Evolutionary conservation across 495 filamentous ascomycete genomes (phyloP).

Genomic region (Podospora conica): DNA sequence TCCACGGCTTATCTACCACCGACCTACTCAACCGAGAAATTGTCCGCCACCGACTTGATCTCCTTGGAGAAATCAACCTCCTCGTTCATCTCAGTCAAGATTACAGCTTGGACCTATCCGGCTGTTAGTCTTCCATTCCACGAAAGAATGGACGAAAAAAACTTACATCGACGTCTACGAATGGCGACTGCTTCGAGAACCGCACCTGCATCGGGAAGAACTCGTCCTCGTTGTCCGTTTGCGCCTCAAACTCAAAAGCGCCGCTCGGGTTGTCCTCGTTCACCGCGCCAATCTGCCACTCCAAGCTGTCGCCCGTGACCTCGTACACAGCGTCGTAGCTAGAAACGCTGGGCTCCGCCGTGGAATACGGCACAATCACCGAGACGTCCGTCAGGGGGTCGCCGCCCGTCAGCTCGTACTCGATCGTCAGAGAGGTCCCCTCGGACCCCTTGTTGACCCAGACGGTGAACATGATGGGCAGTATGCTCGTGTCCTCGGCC

Average conservation of each 20-base stretch:
- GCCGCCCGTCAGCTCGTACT: constrained; percentile 82
- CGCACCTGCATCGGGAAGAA: constrained; percentile 96
- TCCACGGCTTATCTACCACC: neutral
- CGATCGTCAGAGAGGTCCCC: constrained; percentile 76
- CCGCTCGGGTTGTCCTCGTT: constrained; percentile 74
- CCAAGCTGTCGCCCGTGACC: constrained; percentile 84
- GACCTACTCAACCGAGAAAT: constrained; percentile 68
- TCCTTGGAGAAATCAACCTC: constrained; percentile 85
- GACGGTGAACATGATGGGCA: constrained; percentile 89
- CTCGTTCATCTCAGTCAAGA: constrained; percentile 72
- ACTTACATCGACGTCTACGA: constrained; percentile 86
- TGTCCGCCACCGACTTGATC: constrained; percentile 75
- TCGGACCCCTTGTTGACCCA: constrained; percentile 86
- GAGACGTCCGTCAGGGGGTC: constrained; percentile 72
- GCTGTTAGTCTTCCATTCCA: constrained; percentile 22
- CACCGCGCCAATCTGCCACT: constrained; percentile 84
- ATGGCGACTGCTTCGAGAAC: constrained; percentile 80
- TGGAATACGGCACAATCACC: constrained; percentile 77
- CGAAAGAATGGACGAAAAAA: neutral
- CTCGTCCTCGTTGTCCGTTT: constrained; percentile 74
- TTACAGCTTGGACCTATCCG: constrained; percentile 59
- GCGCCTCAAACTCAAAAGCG: constrained; percentile 88
- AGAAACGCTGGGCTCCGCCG: constrained; percentile 77
- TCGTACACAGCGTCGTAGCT: constrained; percentile 93
- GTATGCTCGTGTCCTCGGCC: constrained; percentile 61